phyloP scores from a whole-genome alignment of 805 yeast species.

The Wickerhamomyces bisporus region DNA sequence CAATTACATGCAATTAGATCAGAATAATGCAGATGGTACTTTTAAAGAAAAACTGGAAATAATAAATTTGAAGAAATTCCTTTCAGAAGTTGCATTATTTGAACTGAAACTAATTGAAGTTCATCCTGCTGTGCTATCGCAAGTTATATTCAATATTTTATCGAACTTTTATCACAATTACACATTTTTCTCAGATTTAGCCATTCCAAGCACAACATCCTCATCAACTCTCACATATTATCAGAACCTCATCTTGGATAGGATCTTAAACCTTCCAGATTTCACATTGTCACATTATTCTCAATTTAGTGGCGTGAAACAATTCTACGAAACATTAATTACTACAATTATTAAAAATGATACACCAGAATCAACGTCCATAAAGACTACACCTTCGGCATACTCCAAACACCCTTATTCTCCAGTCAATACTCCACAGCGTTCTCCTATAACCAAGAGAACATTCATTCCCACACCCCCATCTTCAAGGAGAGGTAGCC shows the following conservation, averaged over 20 bases:
- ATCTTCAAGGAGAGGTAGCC: slow-evolving; percentile 24
- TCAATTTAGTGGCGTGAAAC: slow-evolving; percentile 11
- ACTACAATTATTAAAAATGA: slow-evolving; percentile 10
- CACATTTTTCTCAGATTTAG: slow-evolving; percentile 12
- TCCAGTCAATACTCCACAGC: not conserved
- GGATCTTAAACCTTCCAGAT: slow-evolving; percentile 2
- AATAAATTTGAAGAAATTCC: slow-evolving; percentile 43
- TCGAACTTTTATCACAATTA: slow-evolving; percentile 1
- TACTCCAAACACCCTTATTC: not conserved
- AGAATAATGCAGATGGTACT: slow-evolving; percentile 19
- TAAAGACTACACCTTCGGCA: not conserved
- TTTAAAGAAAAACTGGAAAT: slow-evolving; percentile 29
- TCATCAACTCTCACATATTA: not conserved
- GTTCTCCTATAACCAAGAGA: not conserved
- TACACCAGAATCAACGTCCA: too few species aligned
- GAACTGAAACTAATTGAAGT: slow-evolving; percentile 39
- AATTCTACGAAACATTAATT: slow-evolving; percentile 12
- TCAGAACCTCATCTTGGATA: slow-evolving; percentile 4
- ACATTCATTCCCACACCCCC: slow-evolving; percentile 20
- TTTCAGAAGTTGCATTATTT: slow-evolving; percentile 45
- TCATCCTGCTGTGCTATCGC: slow-evolving; percentile 25
- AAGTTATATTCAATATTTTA: slow-evolving; percentile 18
- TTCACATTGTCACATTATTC: slow-evolving; percentile 8
- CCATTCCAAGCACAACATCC: slow-evolving; percentile 7
- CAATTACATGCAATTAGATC: slow-evolving; percentile 36